Evolutionary conservation across 2,329 filamentous ascomycete species (phyloP), one percentile per base, ranked within the genome.

Genomic region (Cytospora piceae): DNA sequence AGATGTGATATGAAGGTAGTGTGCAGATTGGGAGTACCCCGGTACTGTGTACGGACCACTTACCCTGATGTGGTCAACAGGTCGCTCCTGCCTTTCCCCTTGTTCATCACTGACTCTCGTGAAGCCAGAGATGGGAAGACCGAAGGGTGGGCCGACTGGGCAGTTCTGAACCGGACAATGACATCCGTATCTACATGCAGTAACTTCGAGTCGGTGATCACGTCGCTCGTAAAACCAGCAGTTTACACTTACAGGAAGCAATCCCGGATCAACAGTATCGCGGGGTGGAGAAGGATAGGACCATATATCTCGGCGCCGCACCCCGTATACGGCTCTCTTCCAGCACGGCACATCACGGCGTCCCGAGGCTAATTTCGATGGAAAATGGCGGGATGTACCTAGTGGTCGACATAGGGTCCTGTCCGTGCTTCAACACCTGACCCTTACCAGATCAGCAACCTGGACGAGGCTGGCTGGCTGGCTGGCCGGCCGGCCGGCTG

Each of bases 401-500:
- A 29, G 22, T 14, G 20, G 46, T n/a, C 9, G 20, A 49, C 46
- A 24, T 49, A n/a, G 46, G 46, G 9, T 24, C 46, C 24, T 49
- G n/a, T 14, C 46, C 46, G 46, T 49, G 2, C n/a, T 1, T 49
- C 15, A 49, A n/a, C n/a, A 49, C 22, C n/a, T 49, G n/a, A 24
- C 46, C 4, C 32, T 42, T 27, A 31, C 34, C 39, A 29, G 24
- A 24, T 56, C 34, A 49, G 52, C 24, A 20, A 55, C 31, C 32
- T 54, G 54, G 24, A 61, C 24, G 34, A 52, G 42, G 51, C 60
- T 62, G 52, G 60, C 39, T 39, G 37, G 37, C 37, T 39, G 37
- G 37, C 34, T 37, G 12, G 34, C 52, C 27, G 51, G 51, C 51
- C 11, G 51, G 46, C 20, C 15, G 51, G 51, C 27, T 32, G 27